Conservation (phyloP, 805 yeast species). For the Cyberlindnera mississippiensis region DNA sequence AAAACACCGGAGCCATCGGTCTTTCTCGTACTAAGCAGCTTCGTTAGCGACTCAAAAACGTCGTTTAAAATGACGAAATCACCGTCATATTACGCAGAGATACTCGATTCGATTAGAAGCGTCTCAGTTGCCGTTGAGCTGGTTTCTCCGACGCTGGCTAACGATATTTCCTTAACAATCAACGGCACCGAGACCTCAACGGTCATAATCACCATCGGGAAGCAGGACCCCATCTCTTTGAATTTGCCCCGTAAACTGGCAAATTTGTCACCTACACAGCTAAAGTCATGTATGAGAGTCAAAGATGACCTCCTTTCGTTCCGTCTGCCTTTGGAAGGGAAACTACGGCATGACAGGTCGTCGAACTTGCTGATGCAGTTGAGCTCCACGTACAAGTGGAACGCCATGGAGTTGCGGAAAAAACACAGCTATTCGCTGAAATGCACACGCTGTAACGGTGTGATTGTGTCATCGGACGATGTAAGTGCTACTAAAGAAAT, state of each 20-base stretch:
- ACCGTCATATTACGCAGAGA: constrained; percentile 13
- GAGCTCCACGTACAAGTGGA: constrained; percentile 35
- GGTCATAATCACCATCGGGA: background rate
- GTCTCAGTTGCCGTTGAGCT: constrained; percentile 14
- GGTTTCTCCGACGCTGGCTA: background rate
- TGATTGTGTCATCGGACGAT: constrained; percentile 30
- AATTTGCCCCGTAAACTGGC: background rate
- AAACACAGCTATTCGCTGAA: constrained; percentile 29
- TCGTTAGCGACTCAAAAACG: too few species aligned
- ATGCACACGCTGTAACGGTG: constrained; percentile 32
- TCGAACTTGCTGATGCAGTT: constrained; percentile 24
- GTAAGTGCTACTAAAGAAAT: constrained; percentile 46
- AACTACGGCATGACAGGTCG: constrained; percentile 11
- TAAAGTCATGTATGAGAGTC: constrained; percentile 6
- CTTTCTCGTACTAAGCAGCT: too few species aligned
- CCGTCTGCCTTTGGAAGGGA: constrained; percentile 13
- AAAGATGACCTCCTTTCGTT: constrained; percentile 7
- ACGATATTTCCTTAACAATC: background rate
- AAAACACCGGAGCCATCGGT: too few species aligned
- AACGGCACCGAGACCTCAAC: background rate
- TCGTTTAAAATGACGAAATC: too few species aligned
- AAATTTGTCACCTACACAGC: constrained; percentile 1
- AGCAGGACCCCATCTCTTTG: constrained; percentile 1
- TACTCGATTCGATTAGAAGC: constrained; percentile 16
- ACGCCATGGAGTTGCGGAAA: constrained; percentile 36